These are phyloP conservation scores for Reticulascus tulasneorum DNA, from an alignment of 2,329 filamentous ascomycete genomes.

Conservation along the genomic window DNA sequence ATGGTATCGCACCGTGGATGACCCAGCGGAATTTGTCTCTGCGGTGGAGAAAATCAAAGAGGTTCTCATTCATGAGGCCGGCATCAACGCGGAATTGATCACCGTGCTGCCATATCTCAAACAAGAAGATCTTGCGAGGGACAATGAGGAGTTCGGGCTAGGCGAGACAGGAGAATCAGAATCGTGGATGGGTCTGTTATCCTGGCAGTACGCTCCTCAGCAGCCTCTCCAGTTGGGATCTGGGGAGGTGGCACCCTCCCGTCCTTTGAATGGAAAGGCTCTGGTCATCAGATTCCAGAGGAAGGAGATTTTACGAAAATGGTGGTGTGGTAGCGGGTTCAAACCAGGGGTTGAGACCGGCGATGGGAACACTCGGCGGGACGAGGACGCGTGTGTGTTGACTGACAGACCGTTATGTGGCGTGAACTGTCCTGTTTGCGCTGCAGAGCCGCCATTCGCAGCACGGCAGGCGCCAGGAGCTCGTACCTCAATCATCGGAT, in stretches of 20 bases:
- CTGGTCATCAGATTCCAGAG: conserved; percentile 11
- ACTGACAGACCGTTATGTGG: not conserved
- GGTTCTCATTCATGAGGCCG: conserved; percentile 1
- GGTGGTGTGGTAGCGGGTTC: conserved; percentile 9
- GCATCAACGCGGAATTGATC: conserved; percentile 4
- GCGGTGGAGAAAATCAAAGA: not conserved
- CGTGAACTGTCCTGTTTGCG: not conserved
- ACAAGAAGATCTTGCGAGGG: not conserved
- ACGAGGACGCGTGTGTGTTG: not conserved
- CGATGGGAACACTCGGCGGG: not conserved
- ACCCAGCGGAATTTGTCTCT: too few relatives aligned
- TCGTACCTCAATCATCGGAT: not conserved
- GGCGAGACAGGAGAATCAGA: conserved; percentile 1
- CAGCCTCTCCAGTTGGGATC: too few relatives aligned
- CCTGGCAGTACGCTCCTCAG: conserved; percentile 10
- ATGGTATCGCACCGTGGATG: too few relatives aligned
- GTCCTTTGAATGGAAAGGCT: conserved; percentile 3
- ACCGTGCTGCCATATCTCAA: conserved; percentile 4
- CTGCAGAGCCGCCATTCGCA: too few relatives aligned
- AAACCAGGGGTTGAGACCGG: not conserved
- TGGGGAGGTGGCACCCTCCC: too few relatives aligned
- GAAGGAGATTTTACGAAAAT: conserved; percentile 21
- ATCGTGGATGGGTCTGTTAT: conserved; percentile 7
- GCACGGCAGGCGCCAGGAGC: not conserved
- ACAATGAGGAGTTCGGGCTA: not conserved